Base-by-base conservation (phyloP, 2,329 filamentous ascomycete species). In the Emergomyces orientalis region DNA sequence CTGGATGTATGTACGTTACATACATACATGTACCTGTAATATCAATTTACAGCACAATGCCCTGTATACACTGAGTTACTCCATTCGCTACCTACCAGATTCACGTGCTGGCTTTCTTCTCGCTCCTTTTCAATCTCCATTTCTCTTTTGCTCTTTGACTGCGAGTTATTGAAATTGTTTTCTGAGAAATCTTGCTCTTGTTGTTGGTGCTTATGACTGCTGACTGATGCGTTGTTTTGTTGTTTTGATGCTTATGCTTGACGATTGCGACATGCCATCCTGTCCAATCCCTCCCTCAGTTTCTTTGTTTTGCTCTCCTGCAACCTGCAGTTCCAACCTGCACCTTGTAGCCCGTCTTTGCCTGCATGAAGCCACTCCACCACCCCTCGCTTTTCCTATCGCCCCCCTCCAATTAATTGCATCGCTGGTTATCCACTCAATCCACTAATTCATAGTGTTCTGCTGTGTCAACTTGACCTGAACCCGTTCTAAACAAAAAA, bases 261-360 rank as follows among this genome's bases (percentile, higher is more conserved):
- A 30, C 39, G 17, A 47, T 59, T 59, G 56, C 56, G 34, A 32
- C 39, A 59, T 59, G 32, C 25, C 56, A 51, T 60, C 49, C 49
- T 34, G 49, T 61, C 60, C 60, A 61, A 54, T 45, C 60, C 49
- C 13, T 55, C 27, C 27, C 60, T 61, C 60, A 49, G 60, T 49
- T 49, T 61, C 60, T 61, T 61, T 61, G 60, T 61, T 52, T 51
- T 60, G 59, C 41, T 55, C 60, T 61, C 60, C 60, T 61, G 60
- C 60, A 61, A 49, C 60, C 19, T 45, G 60, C 60, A 61, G 60
- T 45, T 60, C 41, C 34, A 49, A 41, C 30, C 37, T 30, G 51
- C 47, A 22, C 22, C 37, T 41, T 54, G 32, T 54, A 5, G 32
- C 32, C 39, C 49, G 32, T n/a, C 49, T 52, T 56, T 54, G 47